Percentiles rank a stretch among this genome's conserved stretches.
Conservation (phyloP, 176 grass and related monocot species). For the Oryza brachyantha region DNA sequence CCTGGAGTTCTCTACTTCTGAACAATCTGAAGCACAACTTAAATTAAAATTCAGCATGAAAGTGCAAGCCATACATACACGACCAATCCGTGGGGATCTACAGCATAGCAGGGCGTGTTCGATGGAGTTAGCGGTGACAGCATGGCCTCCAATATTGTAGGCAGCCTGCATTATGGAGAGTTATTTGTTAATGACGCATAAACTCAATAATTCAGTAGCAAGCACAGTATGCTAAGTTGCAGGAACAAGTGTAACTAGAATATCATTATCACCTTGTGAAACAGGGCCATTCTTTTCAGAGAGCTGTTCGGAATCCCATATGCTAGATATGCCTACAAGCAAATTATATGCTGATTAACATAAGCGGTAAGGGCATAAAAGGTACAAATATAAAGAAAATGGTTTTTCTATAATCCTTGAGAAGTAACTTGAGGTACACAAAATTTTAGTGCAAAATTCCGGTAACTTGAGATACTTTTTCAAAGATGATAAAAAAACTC, state of each 20-base stretch:
- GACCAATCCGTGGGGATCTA: constrained; percentile 60
- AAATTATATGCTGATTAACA: constrained; percentile 16
- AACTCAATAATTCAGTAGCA: background rate
- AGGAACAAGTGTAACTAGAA: constrained; percentile 17
- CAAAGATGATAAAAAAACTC: too few species aligned
- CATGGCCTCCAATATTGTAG: constrained; percentile 81
- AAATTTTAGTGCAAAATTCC: too few species aligned
- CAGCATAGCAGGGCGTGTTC: constrained; percentile 73
- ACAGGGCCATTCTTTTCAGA: constrained; percentile 76
- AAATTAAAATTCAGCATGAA: constrained; percentile 21
- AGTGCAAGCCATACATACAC: constrained; percentile 59
- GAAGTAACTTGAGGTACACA: too few species aligned
- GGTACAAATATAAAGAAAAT: background rate
- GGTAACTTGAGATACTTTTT: too few species aligned
- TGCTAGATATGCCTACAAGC: constrained; percentile 80
- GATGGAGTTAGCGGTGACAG: constrained; percentile 82
- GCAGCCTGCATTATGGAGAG: constrained; percentile 60
- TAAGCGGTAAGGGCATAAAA: background rate
- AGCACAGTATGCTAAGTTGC: background rate
- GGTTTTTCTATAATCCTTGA: too few species aligned
- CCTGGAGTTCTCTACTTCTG: background rate
- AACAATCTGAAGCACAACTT: background rate
- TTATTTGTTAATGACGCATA: background rate
- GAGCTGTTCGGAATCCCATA: constrained; percentile 76
- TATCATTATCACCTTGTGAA: constrained; percentile 70